Evolutionary conservation across 331 rosid genomes (phyloP).

Genomic region (Erythrophleum ivorense): DNA sequence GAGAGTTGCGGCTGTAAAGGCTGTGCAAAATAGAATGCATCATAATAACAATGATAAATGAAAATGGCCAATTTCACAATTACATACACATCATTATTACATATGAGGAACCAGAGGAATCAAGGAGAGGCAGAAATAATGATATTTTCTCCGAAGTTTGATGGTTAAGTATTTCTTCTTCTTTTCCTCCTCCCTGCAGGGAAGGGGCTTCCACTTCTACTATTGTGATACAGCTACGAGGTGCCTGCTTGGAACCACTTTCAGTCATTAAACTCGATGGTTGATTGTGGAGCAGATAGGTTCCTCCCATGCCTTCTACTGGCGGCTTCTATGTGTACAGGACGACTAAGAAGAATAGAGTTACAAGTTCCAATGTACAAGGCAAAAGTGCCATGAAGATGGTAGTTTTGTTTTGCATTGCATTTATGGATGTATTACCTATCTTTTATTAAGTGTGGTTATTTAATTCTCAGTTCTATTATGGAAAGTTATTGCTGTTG

Average conservation of each 20-base stretch:
- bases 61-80: slow-evolving; percentile 29
- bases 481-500: neutral
- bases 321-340: slow-evolving; percentile 48
- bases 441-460: slow-evolving; percentile 21
- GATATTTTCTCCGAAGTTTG: slow-evolving; percentile 30
- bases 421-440: slow-evolving; percentile 16
- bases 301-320: slow-evolving; percentile 39
- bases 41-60: slow-evolving; percentile 40
- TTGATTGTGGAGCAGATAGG: slow-evolving; percentile 70
- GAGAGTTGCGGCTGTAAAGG: slow-evolving; percentile 85
- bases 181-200: neutral
- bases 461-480: neutral
- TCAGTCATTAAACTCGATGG: slow-evolving; percentile 47
- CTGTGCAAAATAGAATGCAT: slow-evolving; percentile 76
- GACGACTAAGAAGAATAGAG: slow-evolving; percentile 29
- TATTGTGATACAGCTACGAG: slow-evolving; percentile 30
- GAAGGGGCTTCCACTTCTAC: slow-evolving; percentile 33
- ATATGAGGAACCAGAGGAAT: slow-evolving; percentile 25
- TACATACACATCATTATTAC: slow-evolving; percentile 17
- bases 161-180: slow-evolving; percentile 9
- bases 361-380: slow-evolving; percentile 5
- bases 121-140: slow-evolving; percentile 14
- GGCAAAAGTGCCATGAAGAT: slow-evolving; percentile 46
- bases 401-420: slow-evolving; percentile 29
- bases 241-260: slow-evolving; percentile 76